phyloP scores from a whole-genome alignment of 768 basidiomycete genomes.

The Tephrocybe sp. region DNA sequence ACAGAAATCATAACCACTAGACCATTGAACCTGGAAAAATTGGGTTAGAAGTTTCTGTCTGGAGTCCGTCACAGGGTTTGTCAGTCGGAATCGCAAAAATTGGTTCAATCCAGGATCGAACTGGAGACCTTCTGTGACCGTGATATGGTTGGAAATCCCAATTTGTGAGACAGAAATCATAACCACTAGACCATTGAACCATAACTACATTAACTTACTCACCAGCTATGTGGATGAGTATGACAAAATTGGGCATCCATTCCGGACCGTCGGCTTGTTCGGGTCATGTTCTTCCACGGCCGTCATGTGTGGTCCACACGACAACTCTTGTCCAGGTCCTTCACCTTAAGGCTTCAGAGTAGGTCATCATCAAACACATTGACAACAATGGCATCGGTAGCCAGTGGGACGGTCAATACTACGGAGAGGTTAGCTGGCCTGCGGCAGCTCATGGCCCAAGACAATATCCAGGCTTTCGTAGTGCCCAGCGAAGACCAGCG shows the following conservation, averaged over 20 bases:
- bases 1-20: constrained; percentile 38
- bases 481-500: constrained; percentile 94
- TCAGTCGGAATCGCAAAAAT: neutral
- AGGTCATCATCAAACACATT: constrained; percentile 1
- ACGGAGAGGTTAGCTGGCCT: constrained; percentile 60
- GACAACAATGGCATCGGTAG: constrained; percentile 38
- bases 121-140: neutral
- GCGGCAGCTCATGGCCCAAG: constrained; percentile 66
- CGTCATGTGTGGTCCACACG: constrained; percentile 16
- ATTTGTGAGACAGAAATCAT: neutral
- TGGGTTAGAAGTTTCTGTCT: neutral
- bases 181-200: neutral
- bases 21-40: constrained; percentile 23
- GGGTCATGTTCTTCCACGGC: constrained; percentile 8
- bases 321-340: neutral
- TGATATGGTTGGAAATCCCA: neutral
- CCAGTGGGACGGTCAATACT: constrained; percentile 56
- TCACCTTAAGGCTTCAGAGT: neutral
- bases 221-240: too few relatives aligned
- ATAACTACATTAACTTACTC: too few relatives aligned
- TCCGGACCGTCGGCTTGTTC: neutral
- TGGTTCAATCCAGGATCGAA: neutral
- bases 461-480: constrained; percentile 66
- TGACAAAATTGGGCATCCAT: too few relatives aligned
- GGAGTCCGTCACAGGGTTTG: too few relatives aligned